phyloP scores from a whole-genome alignment of 495 filamentous ascomycete species.

The Aspergillus conjunctus region DNA sequence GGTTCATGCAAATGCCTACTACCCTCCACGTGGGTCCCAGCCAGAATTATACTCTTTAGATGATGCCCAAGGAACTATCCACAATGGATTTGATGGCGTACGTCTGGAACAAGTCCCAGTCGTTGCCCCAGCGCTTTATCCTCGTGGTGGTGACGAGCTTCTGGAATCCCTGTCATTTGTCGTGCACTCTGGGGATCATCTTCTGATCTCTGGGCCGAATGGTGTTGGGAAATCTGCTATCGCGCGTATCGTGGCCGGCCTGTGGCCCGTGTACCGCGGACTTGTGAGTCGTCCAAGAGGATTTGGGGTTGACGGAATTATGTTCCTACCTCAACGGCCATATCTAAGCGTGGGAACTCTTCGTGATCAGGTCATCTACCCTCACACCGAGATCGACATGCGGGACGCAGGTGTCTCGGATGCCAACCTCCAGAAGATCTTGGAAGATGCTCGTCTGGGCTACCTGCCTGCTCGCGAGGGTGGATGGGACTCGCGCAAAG shows the following conservation, averaged over 20 bases:
- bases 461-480: conserved; percentile 92
- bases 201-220: conserved; percentile 93
- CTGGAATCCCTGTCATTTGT: conserved; percentile 84
- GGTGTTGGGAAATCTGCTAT: conserved; percentile 93
- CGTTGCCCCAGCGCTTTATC: conserved; percentile 77
- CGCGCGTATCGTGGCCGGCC: conserved; percentile 82
- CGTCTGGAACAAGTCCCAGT: conserved; percentile 92
- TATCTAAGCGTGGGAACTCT: conserved; percentile 95
- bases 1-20: conserved; percentile 88
- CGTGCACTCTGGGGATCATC: conserved; percentile 85
- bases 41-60: conserved; percentile 84
- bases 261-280: conserved; percentile 95
- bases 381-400: conserved; percentile 94
- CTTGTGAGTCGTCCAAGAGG: conserved; percentile 82
- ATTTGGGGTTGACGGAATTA: conserved; percentile 85
- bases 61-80: conserved; percentile 88
- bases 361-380: conserved; percentile 97
- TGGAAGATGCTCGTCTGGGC: conserved; percentile 81
- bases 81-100: conserved; percentile 92
- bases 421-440: conserved; percentile 67
- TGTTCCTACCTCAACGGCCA: conserved; percentile 95
- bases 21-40: conserved; percentile 62
- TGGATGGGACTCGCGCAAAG: conserved; percentile 94
- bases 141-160: conserved; percentile 87
- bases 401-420: conserved; percentile 75